Conservation (phyloP, 1,284 basidiomycete genomes). For the Sutorius eximius region DNA sequence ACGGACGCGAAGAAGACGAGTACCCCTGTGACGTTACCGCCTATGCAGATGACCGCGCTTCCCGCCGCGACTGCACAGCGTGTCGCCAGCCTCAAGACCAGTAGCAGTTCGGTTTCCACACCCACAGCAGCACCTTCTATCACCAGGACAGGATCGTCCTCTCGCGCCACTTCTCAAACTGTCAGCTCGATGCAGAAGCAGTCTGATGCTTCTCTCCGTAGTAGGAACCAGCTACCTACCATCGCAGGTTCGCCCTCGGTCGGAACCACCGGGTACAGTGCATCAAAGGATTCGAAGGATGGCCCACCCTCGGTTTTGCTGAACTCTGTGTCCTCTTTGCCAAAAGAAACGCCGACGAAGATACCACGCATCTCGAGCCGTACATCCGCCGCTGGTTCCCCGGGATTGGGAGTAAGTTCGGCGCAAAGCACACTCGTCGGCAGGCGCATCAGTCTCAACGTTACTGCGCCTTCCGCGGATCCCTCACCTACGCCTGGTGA, state of each 20-base stretch:
- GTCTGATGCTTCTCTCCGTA: slow-evolving; percentile 75
- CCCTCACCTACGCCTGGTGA: slow-evolving; percentile 56
- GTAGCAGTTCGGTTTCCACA: slow-evolving; percentile 47
- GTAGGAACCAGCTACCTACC: slow-evolving; percentile 75
- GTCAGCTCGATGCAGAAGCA: slow-evolving; percentile 80
- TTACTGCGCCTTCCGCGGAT: slow-evolving; percentile 57
- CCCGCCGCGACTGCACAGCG: slow-evolving; percentile 77
- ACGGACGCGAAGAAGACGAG: slow-evolving; percentile 73
- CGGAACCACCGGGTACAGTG: slow-evolving; percentile 52
- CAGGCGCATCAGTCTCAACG: slow-evolving; percentile 63
- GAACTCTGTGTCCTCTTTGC: slow-evolving; percentile 50
- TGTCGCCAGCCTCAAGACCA: slow-evolving; percentile 71
- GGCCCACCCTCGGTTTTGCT: slow-evolving; percentile 50
- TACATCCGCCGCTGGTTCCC: slow-evolving; percentile 67
- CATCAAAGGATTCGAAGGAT: slow-evolving; percentile 56
- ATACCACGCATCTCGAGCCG: slow-evolving; percentile 89
- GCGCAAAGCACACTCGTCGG: slow-evolving; percentile 45
- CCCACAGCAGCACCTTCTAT: slow-evolving; percentile 38
- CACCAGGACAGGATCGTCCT: slow-evolving; percentile 49
- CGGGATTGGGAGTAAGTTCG: slow-evolving; percentile 59
- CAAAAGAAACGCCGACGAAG: slow-evolving; percentile 88
- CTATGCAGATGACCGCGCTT: slow-evolving; percentile 84
- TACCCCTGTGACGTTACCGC: slow-evolving; percentile 71
- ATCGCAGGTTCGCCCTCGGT: slow-evolving; percentile 91
- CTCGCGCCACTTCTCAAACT: slow-evolving; percentile 70